Percentiles rank a stretch among this genome's conserved stretches.
Evolutionary conservation across 305 asterid species (phyloP).

Genomic region (Fraxinus xanthoxyloides): DNA sequence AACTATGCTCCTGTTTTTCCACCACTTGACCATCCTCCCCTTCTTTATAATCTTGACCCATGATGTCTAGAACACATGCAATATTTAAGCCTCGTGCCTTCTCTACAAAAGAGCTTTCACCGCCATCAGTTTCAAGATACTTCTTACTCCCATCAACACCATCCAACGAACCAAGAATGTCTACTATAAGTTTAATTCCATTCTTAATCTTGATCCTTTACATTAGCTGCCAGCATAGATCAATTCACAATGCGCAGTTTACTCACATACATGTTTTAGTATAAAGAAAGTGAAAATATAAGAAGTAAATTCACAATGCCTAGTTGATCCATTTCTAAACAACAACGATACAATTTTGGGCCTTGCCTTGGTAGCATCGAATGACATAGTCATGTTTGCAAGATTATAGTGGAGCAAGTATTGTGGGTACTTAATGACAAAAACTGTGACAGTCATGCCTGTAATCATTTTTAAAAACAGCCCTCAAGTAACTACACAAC

Average conservation of each 20-base stretch:
- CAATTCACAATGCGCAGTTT: too few species aligned
- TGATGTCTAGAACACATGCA: background rate
- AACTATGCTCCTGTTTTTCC: constrained; percentile 20
- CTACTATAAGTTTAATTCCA: constrained; percentile 6
- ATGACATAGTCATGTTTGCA: background rate
- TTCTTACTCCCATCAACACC: background rate
- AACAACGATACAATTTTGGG: background rate
- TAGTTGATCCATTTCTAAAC: too few species aligned
- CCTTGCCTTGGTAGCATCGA: background rate
- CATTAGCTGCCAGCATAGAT: too few species aligned
- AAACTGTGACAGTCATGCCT: background rate
- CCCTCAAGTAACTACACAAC: too few species aligned
- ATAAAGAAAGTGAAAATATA: too few species aligned
- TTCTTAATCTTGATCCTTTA: too few species aligned
- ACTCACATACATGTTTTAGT: too few species aligned
- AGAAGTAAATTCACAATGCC: too few species aligned
- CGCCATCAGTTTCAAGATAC: background rate
- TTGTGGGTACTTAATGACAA: background rate
- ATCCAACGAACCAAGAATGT: constrained; percentile 9
- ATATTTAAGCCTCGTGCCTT: constrained; percentile 13
- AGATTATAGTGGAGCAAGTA: background rate
- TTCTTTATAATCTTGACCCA: constrained; percentile 7
- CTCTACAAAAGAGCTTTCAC: constrained; percentile 7
- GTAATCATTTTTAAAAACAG: background rate
- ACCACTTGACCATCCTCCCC: constrained; percentile 12